Conservation (phyloP, 768 basidiomycete genomes). For the Suillus fuscotomentosus region DNA sequence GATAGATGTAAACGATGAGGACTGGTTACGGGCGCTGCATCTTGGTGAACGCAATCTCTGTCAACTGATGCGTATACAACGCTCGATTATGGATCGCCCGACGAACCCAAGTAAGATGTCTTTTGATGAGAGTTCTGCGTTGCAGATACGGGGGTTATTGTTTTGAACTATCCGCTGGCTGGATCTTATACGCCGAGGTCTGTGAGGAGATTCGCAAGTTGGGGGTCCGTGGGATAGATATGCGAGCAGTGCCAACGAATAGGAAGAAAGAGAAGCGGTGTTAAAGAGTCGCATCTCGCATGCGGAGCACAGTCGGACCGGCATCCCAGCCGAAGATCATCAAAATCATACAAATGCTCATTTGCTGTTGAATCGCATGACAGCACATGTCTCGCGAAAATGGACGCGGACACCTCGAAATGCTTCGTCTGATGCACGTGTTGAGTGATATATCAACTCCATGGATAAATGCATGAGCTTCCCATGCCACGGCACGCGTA, state of each 20-base stretch:
- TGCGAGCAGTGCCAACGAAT: background rate
- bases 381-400: background rate
- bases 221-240: slow-evolving; percentile 15
- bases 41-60: slow-evolving; percentile 10
- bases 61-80: slow-evolving; percentile 35
- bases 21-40: slow-evolving; percentile 40
- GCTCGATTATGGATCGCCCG: slow-evolving; percentile 28
- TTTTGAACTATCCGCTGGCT: slow-evolving; percentile 25
- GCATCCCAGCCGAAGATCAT: background rate
- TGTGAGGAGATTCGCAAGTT: slow-evolving; percentile 22
- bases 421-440: background rate
- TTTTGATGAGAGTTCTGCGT: slow-evolving; percentile 38
- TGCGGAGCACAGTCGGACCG: background rate
- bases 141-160: slow-evolving; percentile 27
- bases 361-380: background rate
- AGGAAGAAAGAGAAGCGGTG: background rate
- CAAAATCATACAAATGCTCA: background rate
- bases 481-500: background rate
- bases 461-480: background rate
- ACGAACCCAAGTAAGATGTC: slow-evolving; percentile 48
- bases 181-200: slow-evolving; percentile 20
- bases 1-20: slow-evolving; percentile 48
- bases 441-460: background rate
- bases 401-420: background rate
- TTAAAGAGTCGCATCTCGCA: background rate